phyloP scores from a whole-genome alignment of 371 early-diverging fungal genomes.

The Lichtheimia corymbifera region DNA sequence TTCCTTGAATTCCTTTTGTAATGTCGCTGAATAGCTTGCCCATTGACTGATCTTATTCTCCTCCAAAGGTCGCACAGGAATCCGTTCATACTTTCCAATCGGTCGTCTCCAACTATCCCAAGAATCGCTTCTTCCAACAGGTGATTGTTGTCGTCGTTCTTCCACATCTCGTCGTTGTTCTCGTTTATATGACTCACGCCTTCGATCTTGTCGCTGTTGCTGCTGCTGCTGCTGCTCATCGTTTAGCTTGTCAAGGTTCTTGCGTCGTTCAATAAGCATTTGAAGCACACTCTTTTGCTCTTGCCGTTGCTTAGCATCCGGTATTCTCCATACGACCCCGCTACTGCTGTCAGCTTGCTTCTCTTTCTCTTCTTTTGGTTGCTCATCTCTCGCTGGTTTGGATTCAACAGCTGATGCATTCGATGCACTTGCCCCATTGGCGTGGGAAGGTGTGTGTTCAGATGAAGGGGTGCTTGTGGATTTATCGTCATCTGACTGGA shows the following conservation, averaged over 20 bases:
- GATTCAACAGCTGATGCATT: neutral
- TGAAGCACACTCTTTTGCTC: neutral
- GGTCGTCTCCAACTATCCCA: neutral
- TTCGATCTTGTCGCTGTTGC: too few species aligned
- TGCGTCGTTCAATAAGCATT: conserved; percentile 2
- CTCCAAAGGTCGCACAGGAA: neutral
- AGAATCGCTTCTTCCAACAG: neutral
- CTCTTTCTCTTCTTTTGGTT: neutral
- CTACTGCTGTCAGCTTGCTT: neutral
- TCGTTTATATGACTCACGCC: too few species aligned
- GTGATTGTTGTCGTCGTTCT: neutral
- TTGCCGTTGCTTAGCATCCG: neutral
- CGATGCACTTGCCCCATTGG: neutral
- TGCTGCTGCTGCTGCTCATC: too few species aligned
- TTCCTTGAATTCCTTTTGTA: conserved; percentile 7
- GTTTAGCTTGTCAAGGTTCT: conserved; percentile 2
- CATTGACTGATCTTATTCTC: neutral
- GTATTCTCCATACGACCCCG: conserved; percentile 9
- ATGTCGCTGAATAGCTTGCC: neutral
- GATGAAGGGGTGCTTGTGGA: too few species aligned
- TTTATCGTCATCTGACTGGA: neutral
- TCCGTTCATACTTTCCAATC: neutral
- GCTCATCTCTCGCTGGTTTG: neutral
- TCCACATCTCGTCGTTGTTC: neutral
- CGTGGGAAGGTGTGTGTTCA: neutral